Evolutionary conservation across 177 flowering plant genomes (phyloP).

Genomic region (Vitis hybrid): DNA sequence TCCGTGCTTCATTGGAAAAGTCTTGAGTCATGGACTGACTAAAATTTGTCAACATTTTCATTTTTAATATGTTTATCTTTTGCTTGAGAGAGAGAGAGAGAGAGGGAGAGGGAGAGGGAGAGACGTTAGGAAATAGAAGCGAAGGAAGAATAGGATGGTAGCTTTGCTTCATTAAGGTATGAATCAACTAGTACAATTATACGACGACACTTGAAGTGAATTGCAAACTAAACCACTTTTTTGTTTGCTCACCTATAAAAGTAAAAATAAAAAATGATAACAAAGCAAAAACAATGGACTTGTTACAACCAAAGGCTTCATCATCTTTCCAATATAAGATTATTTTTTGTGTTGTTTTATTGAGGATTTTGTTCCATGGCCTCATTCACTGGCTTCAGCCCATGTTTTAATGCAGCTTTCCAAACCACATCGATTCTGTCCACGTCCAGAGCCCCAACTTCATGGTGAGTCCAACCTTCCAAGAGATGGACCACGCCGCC

Average conservation of each 20-base stretch:
- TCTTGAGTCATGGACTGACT: too few species aligned
- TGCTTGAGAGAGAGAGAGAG: too few species aligned
- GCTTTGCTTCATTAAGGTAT: not conserved
- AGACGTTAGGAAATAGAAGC: too few species aligned
- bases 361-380: not conserved
- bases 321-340: too few species aligned
- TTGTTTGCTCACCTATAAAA: not conserved
- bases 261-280: not conserved
- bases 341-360: not conserved
- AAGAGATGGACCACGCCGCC: slow-evolving; percentile 84
- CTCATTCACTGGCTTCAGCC: slow-evolving; percentile 50
- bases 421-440: slow-evolving; percentile 84
- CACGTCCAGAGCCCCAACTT: slow-evolving; percentile 87
- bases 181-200: not conserved
- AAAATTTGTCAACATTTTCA: too few species aligned
- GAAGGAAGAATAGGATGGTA: not conserved
- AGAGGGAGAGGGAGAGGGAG: too few species aligned
- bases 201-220: not conserved
- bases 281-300: not conserved
- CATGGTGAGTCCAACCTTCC: slow-evolving; percentile 93
- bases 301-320: too few species aligned
- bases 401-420: slow-evolving; percentile 86
- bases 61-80: too few species aligned
- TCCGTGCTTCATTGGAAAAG: too few species aligned
- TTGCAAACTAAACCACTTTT: not conserved